These are phyloP conservation scores for Zanthoxylum bungeanum DNA, from an alignment of 345 rosid species.

Conservation along the genomic window DNA sequence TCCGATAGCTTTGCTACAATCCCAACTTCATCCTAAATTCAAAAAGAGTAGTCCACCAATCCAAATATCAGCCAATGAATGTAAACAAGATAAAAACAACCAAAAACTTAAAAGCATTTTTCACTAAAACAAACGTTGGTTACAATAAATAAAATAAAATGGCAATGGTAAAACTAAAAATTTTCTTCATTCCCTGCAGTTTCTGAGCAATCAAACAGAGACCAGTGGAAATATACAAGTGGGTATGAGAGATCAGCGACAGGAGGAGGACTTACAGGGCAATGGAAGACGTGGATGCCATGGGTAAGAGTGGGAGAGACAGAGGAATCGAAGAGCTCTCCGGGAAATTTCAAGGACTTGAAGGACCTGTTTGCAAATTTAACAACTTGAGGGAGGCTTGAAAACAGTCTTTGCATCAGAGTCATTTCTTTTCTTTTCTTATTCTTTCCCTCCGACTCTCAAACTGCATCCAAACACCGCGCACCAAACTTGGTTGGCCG, in stretches of 20 bases:
- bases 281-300: conserved; percentile 91
- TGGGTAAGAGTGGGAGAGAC: conserved; percentile 46
- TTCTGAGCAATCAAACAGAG: conserved; percentile 10
- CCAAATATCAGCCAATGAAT: not conserved
- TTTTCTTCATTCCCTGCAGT: not conserved
- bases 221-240: not conserved
- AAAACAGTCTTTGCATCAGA: conserved; percentile 32
- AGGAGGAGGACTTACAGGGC: conserved; percentile 54
- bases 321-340: conserved; percentile 45
- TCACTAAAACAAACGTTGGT: not conserved
- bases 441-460: not conserved
- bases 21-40: conserved; percentile 71
- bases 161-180: not conserved
- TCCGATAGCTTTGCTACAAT: conserved; percentile 90
- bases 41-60: not conserved
- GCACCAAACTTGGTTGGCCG: conserved; percentile 11
- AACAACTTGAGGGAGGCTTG: conserved; percentile 31
- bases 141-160: not conserved
- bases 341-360: conserved; percentile 36
- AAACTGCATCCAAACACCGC: not conserved
- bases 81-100: not conserved
- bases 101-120: not conserved
- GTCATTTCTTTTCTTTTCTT: conserved; percentile 25
- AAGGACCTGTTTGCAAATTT: conserved; percentile 52
- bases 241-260: not conserved